Base-by-base conservation (phyloP, 2,329 filamentous ascomycete species). In the Cladophialophora exuberans region DNA sequence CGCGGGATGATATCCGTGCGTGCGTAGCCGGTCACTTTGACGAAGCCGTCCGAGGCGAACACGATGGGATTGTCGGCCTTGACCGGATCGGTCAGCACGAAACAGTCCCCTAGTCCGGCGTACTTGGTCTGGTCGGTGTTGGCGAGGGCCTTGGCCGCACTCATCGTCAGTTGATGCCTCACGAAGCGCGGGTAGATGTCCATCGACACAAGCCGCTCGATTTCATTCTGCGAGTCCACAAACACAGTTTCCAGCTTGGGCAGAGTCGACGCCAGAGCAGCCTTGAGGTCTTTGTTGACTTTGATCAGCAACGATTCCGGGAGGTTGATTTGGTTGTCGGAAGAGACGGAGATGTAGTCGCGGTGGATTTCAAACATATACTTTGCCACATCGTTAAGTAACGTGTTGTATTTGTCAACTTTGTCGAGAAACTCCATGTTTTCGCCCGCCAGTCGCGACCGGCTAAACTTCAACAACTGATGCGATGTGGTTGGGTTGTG, bases 81-180 rank as follows among this genome's bases (percentile, higher is more conserved):
- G 0, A 51, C 62, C 10, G 79, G 79, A 61, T 84, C 78, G 0
- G 79, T 83, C 13, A 85, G 65, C 52, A 81, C 82, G 60, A 85
- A 85, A 18, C 81, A 81, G 44, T 81, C 76, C 6, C 81, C 82
- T 0, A 86, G 72, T 0, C 83, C 83, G 2, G 77, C 76, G 49
- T 79, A 84, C 55, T 65, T 70, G 20, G 46, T 71, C 3, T 48
- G 48, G 18, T 53, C 22, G 54, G 73, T 69, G 4, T 71, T 66
- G 2, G 76, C 71, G 2, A 83, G 65, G 1, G 79, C 76, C 31
- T 70, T 67, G 3, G 72, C 72, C 3, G 78, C 77, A 46, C 74
- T 76, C 25, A 74, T 65, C 1, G 74, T 76, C 49, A 83, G 68
- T 62, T 82, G 80, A 51, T 78, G 72, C 49, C 76, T 78, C 18